Evolutionary conservation across 805 yeast species (phyloP).

Genomic region (Myxozyma melibiosi): DNA sequence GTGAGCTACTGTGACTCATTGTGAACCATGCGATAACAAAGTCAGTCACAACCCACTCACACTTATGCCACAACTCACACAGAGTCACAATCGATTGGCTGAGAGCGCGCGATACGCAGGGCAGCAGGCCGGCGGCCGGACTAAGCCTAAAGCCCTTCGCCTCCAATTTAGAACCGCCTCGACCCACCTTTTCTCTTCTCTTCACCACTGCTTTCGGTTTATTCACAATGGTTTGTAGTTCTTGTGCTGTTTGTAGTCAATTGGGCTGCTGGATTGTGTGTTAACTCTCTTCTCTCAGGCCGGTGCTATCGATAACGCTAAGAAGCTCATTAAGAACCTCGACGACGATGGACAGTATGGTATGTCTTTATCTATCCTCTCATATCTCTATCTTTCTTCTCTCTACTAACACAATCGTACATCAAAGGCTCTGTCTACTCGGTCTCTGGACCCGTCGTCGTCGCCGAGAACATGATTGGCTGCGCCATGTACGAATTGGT

Average conservation of each 20-base stretch:
- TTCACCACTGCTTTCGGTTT: constrained; percentile 1
- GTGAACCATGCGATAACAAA: constrained; percentile 10
- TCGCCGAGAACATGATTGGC: constrained; percentile 98
- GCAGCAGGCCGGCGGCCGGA: constrained; percentile 13
- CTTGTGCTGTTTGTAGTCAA: background rate
- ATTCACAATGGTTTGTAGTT: constrained; percentile 24
- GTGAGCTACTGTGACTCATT: constrained; percentile 2
- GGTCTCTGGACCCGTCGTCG: constrained; percentile 96
- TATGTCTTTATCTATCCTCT: constrained; percentile 2
- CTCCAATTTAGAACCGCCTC: background rate
- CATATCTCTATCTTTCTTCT: background rate
- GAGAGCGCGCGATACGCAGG: constrained; percentile 21
- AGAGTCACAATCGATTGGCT: constrained; percentile 24
- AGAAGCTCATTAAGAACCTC: constrained; percentile 90
- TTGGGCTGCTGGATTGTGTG: background rate
- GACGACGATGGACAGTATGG: constrained; percentile 82
- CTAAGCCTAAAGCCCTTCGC: constrained; percentile 10
- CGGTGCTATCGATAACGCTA: constrained; percentile 96
- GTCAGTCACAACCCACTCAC: background rate
- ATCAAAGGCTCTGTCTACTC: constrained; percentile 66
- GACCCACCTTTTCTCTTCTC: background rate
- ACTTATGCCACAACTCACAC: constrained; percentile 6
- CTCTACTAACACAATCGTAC: too few species aligned
- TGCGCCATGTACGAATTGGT: constrained; percentile 99
- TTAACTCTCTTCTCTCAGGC: constrained; percentile 53